Percentiles rank a stretch among this genome's conserved stretches.
phyloP scores from a whole-genome alignment of 2,329 filamentous ascomycete genomes.

The Diaporthe sp. region DNA sequence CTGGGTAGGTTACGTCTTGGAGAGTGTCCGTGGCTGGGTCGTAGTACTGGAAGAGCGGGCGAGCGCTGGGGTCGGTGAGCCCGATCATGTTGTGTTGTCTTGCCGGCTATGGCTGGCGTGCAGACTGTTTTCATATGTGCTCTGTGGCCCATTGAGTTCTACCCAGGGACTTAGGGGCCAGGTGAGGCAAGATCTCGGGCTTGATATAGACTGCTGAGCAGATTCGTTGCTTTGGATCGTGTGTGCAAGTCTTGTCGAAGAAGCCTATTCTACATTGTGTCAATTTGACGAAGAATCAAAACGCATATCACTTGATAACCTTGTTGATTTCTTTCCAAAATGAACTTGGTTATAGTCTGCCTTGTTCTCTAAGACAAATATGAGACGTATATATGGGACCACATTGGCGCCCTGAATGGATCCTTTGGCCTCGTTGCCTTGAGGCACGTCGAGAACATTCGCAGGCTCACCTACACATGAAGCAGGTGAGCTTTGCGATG shows the following conservation, averaged over 20 bases:
- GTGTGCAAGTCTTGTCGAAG: not conserved
- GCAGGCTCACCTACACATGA: too few species aligned
- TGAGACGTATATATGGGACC: too few species aligned
- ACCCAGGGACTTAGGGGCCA: not conserved
- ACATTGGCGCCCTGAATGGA: not conserved
- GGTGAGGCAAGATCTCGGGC: not conserved
- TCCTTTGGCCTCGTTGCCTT: not conserved
- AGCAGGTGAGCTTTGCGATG: not conserved
- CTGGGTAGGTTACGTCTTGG: constrained; percentile 13
- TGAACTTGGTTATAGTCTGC: not conserved
- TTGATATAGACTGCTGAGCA: not conserved
- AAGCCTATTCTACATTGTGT: not conserved
- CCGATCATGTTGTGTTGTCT: not conserved
- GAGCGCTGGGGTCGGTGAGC: constrained; percentile 11
- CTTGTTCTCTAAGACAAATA: not conserved
- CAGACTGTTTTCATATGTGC: not conserved
- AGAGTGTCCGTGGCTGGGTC: constrained; percentile 10
- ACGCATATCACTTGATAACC: not conserved
- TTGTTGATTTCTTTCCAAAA: not conserved
- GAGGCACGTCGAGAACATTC: not conserved
- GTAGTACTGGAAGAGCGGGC: constrained; percentile 25
- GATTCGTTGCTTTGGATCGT: too few species aligned
- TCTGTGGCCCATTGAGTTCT: rapidly evolving
- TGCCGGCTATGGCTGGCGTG: not conserved
- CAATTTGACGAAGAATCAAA: not conserved